phyloP scores from a whole-genome alignment of 2,329 filamentous ascomycete species.

The Epichloe coenophiala region DNA sequence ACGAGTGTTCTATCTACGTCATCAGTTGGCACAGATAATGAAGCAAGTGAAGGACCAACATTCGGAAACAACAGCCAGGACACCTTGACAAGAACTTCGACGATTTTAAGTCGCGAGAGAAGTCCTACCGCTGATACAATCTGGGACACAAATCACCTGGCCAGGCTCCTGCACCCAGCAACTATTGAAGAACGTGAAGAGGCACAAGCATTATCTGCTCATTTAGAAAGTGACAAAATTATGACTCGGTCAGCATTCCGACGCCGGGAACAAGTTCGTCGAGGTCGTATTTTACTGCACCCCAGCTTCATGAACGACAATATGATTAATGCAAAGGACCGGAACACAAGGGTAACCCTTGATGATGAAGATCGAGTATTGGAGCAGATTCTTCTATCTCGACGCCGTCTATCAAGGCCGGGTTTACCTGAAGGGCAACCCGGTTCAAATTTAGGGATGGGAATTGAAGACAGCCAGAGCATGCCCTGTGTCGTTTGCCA shows the following conservation, averaged over 20 bases:
- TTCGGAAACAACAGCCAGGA: conserved; percentile 40
- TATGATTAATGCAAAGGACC: conserved; percentile 3
- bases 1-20: conserved; percentile 63
- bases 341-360: conserved; percentile 30
- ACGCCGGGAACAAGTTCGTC: conserved; percentile 52
- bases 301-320: conserved; percentile 12
- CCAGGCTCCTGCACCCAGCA: conserved; percentile 67
- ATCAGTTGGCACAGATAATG: conserved; percentile 26
- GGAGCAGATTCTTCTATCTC: conserved; percentile 45
- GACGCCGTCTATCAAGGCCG: conserved; percentile 22
- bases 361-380: conserved; percentile 49
- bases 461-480: conserved; percentile 55
- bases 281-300: conserved; percentile 44
- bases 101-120: conserved; percentile 30
- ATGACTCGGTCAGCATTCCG: conserved; percentile 73
- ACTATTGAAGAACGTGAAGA: conserved; percentile 68
- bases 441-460: conserved; percentile 11
- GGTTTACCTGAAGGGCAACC: background rate
- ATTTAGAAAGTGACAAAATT: conserved; percentile 56
- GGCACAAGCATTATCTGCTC: conserved; percentile 67
- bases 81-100: conserved; percentile 61
- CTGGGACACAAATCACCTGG: conserved; percentile 55
- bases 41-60: conserved; percentile 32
- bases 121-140: conserved; percentile 49
- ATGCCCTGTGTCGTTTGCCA: conserved; percentile 93